Conservation (phyloP, 768 basidiomycete genomes). For the Collybia sp. region DNA sequence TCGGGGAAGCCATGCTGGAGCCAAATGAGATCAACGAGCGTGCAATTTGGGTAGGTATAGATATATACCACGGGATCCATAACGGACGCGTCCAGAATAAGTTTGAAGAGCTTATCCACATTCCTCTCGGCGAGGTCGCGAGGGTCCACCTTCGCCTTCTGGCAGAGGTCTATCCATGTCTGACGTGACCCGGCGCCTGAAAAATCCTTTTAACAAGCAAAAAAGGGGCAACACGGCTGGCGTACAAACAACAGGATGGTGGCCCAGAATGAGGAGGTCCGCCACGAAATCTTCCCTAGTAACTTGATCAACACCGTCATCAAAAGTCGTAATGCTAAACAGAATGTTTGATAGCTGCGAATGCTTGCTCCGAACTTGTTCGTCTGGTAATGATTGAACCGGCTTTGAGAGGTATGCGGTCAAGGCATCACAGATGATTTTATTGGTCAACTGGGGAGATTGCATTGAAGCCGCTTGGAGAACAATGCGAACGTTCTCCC, state of each 20-base stretch:
- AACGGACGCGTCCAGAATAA: constrained; percentile 43
- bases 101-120: constrained; percentile 42
- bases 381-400: constrained; percentile 21
- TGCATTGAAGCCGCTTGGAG: constrained; percentile 32
- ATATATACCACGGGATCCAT: constrained; percentile 40
- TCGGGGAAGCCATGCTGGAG: constrained; percentile 45
- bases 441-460: constrained; percentile 44
- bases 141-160: constrained; percentile 66
- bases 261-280: constrained; percentile 61
- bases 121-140: constrained; percentile 47
- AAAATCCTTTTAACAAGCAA: not conserved
- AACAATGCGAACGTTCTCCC: constrained; percentile 39
- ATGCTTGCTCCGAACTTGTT: constrained; percentile 40
- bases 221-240: constrained; percentile 5
- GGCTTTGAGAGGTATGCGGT: constrained; percentile 32
- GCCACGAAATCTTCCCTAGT: constrained; percentile 43
- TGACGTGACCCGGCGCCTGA: constrained; percentile 48
- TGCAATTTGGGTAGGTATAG: not conserved
- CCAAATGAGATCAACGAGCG: not conserved
- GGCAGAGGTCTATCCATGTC: constrained; percentile 82
- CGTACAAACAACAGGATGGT: constrained; percentile 67
- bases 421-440: constrained; percentile 60
- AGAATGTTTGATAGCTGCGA: constrained; percentile 49
- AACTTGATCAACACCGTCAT: constrained; percentile 32
- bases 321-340: constrained; percentile 43